Percentiles rank a stretch among this genome's conserved stretches.
Conservation (phyloP, 176 grass and related monocot species). For the Thalia dealbata region DNA sequence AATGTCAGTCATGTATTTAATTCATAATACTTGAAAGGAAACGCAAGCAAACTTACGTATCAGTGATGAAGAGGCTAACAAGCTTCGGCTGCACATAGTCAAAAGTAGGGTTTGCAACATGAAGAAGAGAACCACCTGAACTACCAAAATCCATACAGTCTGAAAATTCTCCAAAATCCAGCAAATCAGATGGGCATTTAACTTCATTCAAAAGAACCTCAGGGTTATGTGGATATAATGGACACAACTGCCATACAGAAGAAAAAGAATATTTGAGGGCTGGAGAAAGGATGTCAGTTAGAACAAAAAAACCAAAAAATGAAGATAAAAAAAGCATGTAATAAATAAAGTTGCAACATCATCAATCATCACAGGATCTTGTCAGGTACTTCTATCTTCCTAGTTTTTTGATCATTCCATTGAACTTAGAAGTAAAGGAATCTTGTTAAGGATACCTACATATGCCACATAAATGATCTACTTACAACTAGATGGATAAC, state of each 20-base stretch:
- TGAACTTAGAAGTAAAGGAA: neutral
- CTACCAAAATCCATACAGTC: constrained; percentile 81
- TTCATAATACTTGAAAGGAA: neutral
- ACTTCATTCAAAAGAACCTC: constrained; percentile 86
- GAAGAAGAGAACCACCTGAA: constrained; percentile 53
- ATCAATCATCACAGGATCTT: neutral
- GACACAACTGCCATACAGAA: constrained; percentile 52
- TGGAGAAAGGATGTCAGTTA: neutral
- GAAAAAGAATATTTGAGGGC: neutral
- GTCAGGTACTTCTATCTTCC: neutral
- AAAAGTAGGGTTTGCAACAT: constrained; percentile 92
- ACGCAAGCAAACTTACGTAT: constrained; percentile 52
- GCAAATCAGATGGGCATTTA: constrained; percentile 82
- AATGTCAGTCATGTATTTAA: neutral
- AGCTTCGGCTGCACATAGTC: constrained; percentile 90
- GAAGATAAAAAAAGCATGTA: neutral
- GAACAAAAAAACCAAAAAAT: neutral
- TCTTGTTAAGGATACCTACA: neutral
- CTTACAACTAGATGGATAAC: no score
- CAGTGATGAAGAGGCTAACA: constrained; percentile 88
- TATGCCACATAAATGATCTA: neutral
- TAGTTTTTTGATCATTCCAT: neutral
- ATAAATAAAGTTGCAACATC: neutral
- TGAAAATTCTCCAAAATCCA: constrained; percentile 92
- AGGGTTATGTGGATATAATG: constrained; percentile 88